Conservation (phyloP, 2,329 filamentous ascomycete species). For the Zopfia rhizophila region DNA sequence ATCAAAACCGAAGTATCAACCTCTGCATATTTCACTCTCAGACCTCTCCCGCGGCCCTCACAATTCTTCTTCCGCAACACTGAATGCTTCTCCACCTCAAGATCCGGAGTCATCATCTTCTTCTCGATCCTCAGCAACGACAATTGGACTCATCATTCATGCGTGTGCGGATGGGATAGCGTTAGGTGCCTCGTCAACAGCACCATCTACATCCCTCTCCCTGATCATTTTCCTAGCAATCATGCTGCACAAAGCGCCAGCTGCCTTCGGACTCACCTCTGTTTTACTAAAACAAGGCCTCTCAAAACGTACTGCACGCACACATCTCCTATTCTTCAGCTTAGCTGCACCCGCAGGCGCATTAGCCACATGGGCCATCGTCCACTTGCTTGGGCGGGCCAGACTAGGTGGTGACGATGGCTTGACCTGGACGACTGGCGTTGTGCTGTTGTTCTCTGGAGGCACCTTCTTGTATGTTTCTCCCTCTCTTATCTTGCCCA, state of each 20-base stretch:
- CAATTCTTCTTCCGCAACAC: constrained; percentile 48
- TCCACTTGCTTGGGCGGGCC: constrained; percentile 76
- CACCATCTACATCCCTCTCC: constrained; percentile 73
- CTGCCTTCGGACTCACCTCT: constrained; percentile 92
- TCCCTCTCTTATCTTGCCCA: constrained; percentile 1
- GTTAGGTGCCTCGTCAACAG: constrained; percentile 81
- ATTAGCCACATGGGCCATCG: constrained; percentile 81
- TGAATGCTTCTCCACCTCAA: constrained; percentile 38
- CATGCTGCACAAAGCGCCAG: constrained; percentile 97
- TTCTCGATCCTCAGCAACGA: constrained; percentile 63
- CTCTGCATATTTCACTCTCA: constrained; percentile 88
- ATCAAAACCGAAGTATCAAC: constrained; percentile 72
- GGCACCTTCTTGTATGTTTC: constrained; percentile 89
- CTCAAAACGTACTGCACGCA: constrained; percentile 83
- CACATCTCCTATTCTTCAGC: constrained; percentile 90
- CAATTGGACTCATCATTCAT: constrained; percentile 94
- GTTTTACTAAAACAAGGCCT: constrained; percentile 90
- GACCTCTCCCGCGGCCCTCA: constrained; percentile 71
- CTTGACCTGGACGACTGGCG: constrained; percentile 88
- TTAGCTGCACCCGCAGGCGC: constrained; percentile 89
- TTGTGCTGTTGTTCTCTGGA: constrained; percentile 92
- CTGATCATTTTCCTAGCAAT: constrained; percentile 96
- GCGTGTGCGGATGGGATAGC: constrained; percentile 95
- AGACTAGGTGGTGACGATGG: constrained; percentile 66
- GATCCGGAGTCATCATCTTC: constrained; percentile 49